Evolutionary conservation across 1,284 basidiomycete genomes (phyloP).

Genomic region (Takashimella koratensis): DNA sequence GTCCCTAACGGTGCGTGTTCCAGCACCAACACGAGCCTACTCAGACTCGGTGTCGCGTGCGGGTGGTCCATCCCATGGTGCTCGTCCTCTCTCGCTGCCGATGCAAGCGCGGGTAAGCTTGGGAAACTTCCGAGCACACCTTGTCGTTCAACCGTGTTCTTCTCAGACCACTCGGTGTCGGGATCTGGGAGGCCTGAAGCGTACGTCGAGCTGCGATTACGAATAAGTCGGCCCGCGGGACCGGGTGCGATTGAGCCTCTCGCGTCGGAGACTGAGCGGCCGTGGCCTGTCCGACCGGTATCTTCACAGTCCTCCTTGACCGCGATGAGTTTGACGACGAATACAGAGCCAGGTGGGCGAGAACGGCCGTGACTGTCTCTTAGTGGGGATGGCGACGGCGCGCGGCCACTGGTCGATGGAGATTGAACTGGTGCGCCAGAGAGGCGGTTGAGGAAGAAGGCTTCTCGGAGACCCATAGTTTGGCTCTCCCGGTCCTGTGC

Average conservation of each 20-base stretch:
- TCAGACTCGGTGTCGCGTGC: conserved; percentile 4
- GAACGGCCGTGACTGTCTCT: not conserved
- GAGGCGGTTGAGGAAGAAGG: conserved; percentile 51
- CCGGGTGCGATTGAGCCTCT: not conserved
- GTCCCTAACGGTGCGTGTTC: conserved; percentile 49
- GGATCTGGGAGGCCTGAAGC: not conserved
- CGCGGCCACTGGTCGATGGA: not conserved
- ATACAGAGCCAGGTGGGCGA: conserved; percentile 23
- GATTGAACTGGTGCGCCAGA: conserved; percentile 1
- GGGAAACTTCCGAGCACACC: not conserved
- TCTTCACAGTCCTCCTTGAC: conserved; percentile 37
- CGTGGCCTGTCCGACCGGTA: not conserved
- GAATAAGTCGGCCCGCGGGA: not conserved
- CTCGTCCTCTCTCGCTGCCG: not conserved
- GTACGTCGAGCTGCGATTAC: not conserved
- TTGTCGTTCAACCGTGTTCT: not conserved
- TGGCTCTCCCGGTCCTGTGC: conserved; percentile 50
- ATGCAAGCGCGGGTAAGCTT: not conserved
- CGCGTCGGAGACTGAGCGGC: not conserved
- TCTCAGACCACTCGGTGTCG: not conserved
- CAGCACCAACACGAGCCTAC: conserved; percentile 46
- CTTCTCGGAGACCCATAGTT: conserved; percentile 51
- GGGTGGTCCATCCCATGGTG: conserved; percentile 1
- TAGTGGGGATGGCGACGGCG: conserved; percentile 10
- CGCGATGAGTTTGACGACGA: conserved; percentile 40